Evolutionary conservation across 2,329 filamentous ascomycete genomes (phyloP), one percentile per base, ranked within the genome.

Genomic region (Trichoderma sp.): DNA sequence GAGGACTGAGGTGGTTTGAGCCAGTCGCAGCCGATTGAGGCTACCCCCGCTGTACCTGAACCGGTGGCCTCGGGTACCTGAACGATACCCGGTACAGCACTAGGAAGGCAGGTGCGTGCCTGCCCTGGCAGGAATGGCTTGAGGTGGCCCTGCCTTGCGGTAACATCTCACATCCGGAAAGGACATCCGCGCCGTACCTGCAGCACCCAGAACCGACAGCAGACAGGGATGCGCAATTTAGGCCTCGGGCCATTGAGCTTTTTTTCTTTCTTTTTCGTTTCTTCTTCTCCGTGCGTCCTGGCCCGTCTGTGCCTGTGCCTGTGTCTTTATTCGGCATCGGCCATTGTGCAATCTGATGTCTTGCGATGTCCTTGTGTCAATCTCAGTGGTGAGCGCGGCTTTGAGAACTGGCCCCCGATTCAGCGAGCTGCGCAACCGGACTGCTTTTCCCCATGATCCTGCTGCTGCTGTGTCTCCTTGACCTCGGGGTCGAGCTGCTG

Each of bases 151-250:
- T 24, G 12, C 41, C 41, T 43, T 41, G 48, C 48, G 17, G 61
- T 64, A 64, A 47, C 41, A 55, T 44, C 41, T 57, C 61, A 50
- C 51, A 48, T 64, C 52, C 61, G 51, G 61, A 57, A 64, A 28
- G 52, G 56, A 52, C 44, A 44, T 51, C 61, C 61, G 61, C 57
- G 57, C 61, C 61, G 61, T 57, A 64, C 52, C 61, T 64, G 61
- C 61, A 64, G 61, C 41, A 50, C 44, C 34, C 34, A 26, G 44
- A 44, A 34, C 3, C 30, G 21, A 12, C 30, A 34, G 7, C 9
- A n/a, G 44, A 17, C 61, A 47, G 45, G 61, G 61, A 57, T 64
- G 44, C 44, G 43, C 48, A 43, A 26, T 63, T 5, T 39, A 39
- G 34, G 10, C 34, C 44, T 64, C 44, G 61, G 60, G 60, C n/a